Conservation (phyloP, 768 basidiomycete genomes). For the Termitomyces sp. region DNA sequence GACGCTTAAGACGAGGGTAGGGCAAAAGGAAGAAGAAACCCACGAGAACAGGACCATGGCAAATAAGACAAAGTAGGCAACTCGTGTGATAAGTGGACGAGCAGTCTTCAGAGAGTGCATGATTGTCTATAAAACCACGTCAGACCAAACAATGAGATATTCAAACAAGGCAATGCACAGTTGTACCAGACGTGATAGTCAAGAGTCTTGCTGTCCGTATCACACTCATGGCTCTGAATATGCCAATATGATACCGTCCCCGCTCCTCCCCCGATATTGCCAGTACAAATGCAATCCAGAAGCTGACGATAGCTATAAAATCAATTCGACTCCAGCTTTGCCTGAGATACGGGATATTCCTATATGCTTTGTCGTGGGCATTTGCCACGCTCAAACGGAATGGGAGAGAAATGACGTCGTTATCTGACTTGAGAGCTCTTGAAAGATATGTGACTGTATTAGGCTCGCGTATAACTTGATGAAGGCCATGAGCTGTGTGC, state of each 20-base stretch:
- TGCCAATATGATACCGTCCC: constrained; percentile 65
- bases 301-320: constrained; percentile 75
- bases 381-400: constrained; percentile 56
- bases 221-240: constrained; percentile 87
- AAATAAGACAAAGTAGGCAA: constrained; percentile 88
- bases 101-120: constrained; percentile 91
- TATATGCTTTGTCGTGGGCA: constrained; percentile 47
- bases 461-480: constrained; percentile 36
- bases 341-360: constrained; percentile 81
- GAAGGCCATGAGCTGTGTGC: constrained; percentile 26
- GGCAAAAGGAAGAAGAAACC: constrained; percentile 16
- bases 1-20: neutral
- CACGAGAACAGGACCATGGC: constrained; percentile 86
- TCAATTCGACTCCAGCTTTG: constrained; percentile 94
- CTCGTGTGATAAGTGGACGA: constrained; percentile 81
- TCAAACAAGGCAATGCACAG: constrained; percentile 41
- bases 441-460: constrained; percentile 46
- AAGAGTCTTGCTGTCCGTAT: constrained; percentile 78
- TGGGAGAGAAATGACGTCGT: constrained; percentile 48
- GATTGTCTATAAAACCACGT: constrained; percentile 46
- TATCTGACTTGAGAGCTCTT: constrained; percentile 38
- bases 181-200: constrained; percentile 87
- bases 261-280: constrained; percentile 65
- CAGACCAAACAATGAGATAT: neutral
- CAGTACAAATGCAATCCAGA: constrained; percentile 81